These are phyloP conservation scores for Oryza meridionalis DNA, from an alignment of 176 grass and related monocot species.

Conservation along the genomic window DNA sequence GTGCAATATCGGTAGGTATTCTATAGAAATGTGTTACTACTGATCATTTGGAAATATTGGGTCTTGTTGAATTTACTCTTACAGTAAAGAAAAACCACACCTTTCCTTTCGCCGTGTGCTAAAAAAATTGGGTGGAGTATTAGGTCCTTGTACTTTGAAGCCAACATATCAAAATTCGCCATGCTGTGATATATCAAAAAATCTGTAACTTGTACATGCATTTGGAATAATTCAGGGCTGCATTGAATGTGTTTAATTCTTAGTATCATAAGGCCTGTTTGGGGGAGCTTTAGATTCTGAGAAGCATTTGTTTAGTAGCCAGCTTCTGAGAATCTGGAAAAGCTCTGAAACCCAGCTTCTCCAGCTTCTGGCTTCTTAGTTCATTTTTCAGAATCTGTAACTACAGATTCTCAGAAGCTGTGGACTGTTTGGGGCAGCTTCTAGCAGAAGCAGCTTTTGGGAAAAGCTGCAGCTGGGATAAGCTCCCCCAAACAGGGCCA, in stretches of 20 bases:
- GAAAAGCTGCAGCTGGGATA: no score
- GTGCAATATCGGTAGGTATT: constrained; percentile 3
- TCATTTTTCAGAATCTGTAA: no score
- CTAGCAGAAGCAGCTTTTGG: no score
- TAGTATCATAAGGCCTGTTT: no score
- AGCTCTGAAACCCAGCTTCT: no score
- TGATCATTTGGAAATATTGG: constrained; percentile 10
- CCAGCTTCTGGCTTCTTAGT: no score
- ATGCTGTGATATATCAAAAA: constrained; percentile 14
- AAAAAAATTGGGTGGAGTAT: constrained; percentile 14
- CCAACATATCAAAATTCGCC: background rate
- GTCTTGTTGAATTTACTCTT: constrained; percentile 6
- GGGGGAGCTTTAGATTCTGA: no score
- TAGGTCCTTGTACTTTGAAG: constrained; percentile 5
- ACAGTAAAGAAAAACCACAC: constrained; percentile 2
- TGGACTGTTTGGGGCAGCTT: no score
- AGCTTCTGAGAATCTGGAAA: no score
- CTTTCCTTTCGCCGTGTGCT: constrained; percentile 13
- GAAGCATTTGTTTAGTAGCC: no score
- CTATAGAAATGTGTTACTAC: constrained; percentile 10
- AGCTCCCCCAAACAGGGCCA: no score
- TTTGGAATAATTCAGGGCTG: background rate
- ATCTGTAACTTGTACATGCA: background rate
- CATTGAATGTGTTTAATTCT: background rate
- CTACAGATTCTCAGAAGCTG: no score